These are phyloP conservation scores for Myriosclerotinia scirpicola DNA, from an alignment of 2,329 filamentous ascomycete genomes.

Conservation along the genomic window DNA sequence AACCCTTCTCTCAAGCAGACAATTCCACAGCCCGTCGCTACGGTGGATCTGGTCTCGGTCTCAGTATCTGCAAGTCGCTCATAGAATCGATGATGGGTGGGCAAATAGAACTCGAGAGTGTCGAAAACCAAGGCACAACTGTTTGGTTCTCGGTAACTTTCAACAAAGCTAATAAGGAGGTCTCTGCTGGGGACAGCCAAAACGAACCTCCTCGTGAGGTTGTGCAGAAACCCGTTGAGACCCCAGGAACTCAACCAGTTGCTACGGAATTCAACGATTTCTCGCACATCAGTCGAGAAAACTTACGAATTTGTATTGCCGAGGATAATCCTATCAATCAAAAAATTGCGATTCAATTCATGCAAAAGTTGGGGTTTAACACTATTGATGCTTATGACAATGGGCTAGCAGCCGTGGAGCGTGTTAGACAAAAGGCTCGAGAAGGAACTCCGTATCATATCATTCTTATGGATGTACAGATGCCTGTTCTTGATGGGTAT, in stretches of 20 bases:
- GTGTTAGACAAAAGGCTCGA: slow-evolving; percentile 70
- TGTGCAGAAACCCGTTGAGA: slow-evolving; percentile 46
- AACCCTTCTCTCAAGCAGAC: slow-evolving; percentile 91
- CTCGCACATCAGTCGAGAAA: slow-evolving; percentile 69
- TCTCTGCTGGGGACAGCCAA: slow-evolving; percentile 56
- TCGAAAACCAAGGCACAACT: slow-evolving; percentile 67
- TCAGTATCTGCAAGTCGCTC: slow-evolving; percentile 92
- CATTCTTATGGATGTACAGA: slow-evolving; percentile 94
- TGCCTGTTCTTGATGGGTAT: slow-evolving; percentile 91
- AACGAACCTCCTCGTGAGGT: slow-evolving; percentile 39
- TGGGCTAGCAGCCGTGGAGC: slow-evolving; percentile 83
- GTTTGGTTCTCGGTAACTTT: slow-evolving; percentile 83
- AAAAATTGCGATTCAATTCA: slow-evolving; percentile 89
- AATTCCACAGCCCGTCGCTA: slow-evolving; percentile 88
- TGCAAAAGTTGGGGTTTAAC: slow-evolving; percentile 79
- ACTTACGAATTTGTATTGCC: slow-evolving; percentile 86
- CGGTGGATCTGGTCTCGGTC: slow-evolving; percentile 83
- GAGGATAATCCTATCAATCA: slow-evolving; percentile 96
- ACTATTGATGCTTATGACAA: slow-evolving; percentile 86
- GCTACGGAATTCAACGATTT: slow-evolving; percentile 60
- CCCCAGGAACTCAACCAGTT: slow-evolving; percentile 44
- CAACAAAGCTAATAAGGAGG: slow-evolving; percentile 70
- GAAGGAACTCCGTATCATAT: slow-evolving; percentile 81
- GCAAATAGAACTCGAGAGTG: slow-evolving; percentile 77
- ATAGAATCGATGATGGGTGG: slow-evolving; percentile 92